Percentiles rank a stretch among this genome's conserved stretches.
phyloP scores from a whole-genome alignment of 768 basidiomycete genomes.

The Lentinula edodes region DNA sequence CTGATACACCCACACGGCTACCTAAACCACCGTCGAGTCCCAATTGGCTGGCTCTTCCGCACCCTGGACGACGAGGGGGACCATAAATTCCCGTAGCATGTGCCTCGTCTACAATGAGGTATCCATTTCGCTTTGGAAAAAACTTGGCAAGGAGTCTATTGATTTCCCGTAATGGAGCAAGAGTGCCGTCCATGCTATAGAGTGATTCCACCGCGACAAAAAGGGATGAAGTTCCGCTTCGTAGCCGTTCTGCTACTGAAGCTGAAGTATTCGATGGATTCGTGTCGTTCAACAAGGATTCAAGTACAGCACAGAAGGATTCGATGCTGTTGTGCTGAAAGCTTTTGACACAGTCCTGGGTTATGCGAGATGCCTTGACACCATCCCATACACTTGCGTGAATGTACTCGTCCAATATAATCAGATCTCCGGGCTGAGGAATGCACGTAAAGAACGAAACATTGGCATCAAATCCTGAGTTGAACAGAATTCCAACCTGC shows the following conservation, averaged over 20 bases:
- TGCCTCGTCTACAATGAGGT: constrained; percentile 87
- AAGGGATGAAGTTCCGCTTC: constrained; percentile 24
- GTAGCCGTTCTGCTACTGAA: neutral
- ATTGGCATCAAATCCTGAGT: constrained; percentile 92
- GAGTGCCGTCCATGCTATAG: constrained; percentile 96
- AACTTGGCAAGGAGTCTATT: constrained; percentile 54
- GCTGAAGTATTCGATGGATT: neutral
- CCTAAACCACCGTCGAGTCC: constrained; percentile 45
- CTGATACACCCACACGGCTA: neutral
- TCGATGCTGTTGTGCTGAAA: constrained; percentile 73
- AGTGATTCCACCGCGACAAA: constrained; percentile 87
- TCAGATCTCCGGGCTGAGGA: constrained; percentile 70
- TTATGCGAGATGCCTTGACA: constrained; percentile 58
- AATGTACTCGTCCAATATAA: constrained; percentile 82
- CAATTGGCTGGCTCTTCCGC: constrained; percentile 65
- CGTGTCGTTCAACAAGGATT: neutral
- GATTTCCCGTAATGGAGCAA: constrained; percentile 68
- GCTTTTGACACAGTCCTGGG: constrained; percentile 27
- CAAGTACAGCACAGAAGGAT: constrained; percentile 31
- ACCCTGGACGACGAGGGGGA: constrained; percentile 61
- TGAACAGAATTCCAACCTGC: constrained; percentile 71
- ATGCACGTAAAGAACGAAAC: constrained; percentile 78
- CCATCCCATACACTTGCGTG: constrained; percentile 93
- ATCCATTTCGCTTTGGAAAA: constrained; percentile 58
- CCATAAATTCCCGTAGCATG: constrained; percentile 93